phyloP scores from a whole-genome alignment of 1,284 basidiomycete genomes.

The Papiliotrema laurentii region DNA sequence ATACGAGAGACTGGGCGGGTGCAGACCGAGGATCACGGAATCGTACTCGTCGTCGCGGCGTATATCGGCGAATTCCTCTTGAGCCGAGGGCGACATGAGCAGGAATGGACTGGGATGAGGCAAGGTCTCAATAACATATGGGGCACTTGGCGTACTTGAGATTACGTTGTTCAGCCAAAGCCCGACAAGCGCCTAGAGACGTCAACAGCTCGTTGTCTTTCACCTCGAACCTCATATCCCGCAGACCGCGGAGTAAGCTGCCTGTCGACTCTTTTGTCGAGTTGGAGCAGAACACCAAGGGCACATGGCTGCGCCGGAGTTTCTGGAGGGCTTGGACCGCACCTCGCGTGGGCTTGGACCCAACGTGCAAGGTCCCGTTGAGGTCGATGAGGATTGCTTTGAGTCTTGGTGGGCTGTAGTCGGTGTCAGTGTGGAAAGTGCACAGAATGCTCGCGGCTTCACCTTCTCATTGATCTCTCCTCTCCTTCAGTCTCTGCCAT shows the following conservation, averaged over 20 bases:
- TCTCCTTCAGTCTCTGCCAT: background rate
- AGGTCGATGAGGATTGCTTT: conserved; percentile 62
- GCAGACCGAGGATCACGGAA: conserved; percentile 63
- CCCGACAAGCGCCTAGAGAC: conserved; percentile 59
- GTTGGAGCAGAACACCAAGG: conserved; percentile 60
- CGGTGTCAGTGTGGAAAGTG: background rate
- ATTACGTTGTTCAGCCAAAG: conserved; percentile 48
- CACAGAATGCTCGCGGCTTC: background rate
- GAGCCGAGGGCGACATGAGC: conserved; percentile 58
- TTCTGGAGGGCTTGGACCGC: conserved; percentile 55
- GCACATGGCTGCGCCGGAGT: conserved; percentile 52
- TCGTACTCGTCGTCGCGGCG: conserved; percentile 49
- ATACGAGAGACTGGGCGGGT: conserved; percentile 57
- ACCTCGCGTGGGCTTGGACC: conserved; percentile 52
- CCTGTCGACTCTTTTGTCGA: conserved; percentile 54
- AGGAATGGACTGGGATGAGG: conserved; percentile 53
- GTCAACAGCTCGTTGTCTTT: conserved; percentile 56
- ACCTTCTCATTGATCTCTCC: background rate
- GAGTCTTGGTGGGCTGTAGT: conserved; percentile 17
- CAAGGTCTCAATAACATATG: background rate
- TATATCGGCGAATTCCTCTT: conserved; percentile 52
- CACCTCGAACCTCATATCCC: conserved; percentile 55
- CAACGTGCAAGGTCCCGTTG: conserved; percentile 64
- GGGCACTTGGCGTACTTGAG: conserved; percentile 50
- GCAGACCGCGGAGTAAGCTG: conserved; percentile 51